phyloP scores from a whole-genome alignment of 225 moss, liverwort and hornwort species.

The Pleurozium schreberi region DNA sequence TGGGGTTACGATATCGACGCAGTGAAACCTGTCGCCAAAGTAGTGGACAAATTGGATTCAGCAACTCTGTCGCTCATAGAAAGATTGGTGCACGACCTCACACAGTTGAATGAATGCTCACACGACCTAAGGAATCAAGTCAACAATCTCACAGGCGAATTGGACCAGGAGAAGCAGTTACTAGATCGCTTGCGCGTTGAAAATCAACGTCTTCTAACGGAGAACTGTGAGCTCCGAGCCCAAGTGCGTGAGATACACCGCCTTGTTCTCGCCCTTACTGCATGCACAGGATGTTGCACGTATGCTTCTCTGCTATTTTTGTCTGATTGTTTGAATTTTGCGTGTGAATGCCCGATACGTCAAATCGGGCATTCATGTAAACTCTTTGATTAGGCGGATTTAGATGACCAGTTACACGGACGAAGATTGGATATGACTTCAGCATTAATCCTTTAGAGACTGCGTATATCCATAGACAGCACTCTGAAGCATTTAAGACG shows the following conservation, averaged over 20 bases:
- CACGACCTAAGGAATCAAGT: slow-evolving; percentile 45
- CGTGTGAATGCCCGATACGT: no score
- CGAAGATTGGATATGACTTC: neutral
- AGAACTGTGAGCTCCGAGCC: slow-evolving; percentile 33
- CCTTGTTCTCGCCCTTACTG: neutral
- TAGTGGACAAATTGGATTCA: slow-evolving; percentile 47
- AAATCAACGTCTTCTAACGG: slow-evolving; percentile 37
- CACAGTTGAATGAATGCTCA: slow-evolving; percentile 50
- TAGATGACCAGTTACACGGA: neutral
- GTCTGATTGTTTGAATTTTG: neutral
- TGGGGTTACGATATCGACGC: slow-evolving; percentile 66
- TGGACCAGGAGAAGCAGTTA: slow-evolving; percentile 38
- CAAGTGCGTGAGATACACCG: slow-evolving; percentile 22
- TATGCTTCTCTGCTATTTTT: neutral
- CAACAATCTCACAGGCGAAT: slow-evolving; percentile 20
- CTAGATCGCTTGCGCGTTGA: slow-evolving; percentile 37
- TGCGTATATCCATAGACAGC: neutral
- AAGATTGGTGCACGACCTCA: slow-evolving; percentile 55
- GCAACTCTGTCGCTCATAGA: slow-evolving; percentile 46
- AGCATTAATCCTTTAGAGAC: neutral
- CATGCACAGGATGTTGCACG: neutral
- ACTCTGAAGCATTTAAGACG: neutral
- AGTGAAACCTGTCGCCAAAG: slow-evolving; percentile 35
- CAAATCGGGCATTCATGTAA: neutral
- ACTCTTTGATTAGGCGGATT: neutral